Base-by-base conservation (phyloP, 768 basidiomycete genomes). In the Naganishia vaughanmartiniae region DNA sequence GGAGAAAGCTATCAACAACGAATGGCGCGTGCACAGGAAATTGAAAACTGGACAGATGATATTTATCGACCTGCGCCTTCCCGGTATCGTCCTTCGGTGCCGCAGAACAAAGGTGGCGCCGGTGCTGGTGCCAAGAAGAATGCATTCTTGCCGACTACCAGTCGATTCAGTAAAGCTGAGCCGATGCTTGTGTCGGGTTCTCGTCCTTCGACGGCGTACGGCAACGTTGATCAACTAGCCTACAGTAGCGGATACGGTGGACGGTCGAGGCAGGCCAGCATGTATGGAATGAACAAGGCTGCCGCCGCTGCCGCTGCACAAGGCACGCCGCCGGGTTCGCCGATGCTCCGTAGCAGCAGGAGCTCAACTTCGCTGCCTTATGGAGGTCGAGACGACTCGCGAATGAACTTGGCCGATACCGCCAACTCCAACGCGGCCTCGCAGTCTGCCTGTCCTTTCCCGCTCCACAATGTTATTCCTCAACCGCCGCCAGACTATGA, bases 21-120 rank as follows among this genome's bases (percentile, higher is more conserved):
- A 17, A 92, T 92, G 88, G 87, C 88, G 72, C 89, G 95, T 28
- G 88, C 90, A 1, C 86, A 87, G 28, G 91, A 93, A 80, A 96
- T 99, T 75, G 96, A 99, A 81, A 88, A 89, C 75, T 99, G 96
- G 96, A 88, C 93, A 28, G 89, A 89, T 75, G 92, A 97, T 77
- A 98, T 99, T 74, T 94, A 95, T 81, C 88, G 89, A 53, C 88
- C 95, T 17, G 96, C 96, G 1, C 96, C 96, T 1, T 89, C 89
- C 72, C 85, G 89, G 66, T 91, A 92, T 76, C 88, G 96, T 30
- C 96, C 96, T 9, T 77, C 77, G 2, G 93, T 92, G 34, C 82
- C 84, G 77, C 90, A 90, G 83, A 89, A 89, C n/a, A 78, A 87
- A 54, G 68, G 57, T 28, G 82, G 78, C n/a, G 84, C 66, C 69